Base-by-base conservation (phyloP, 345 rosid species). In the Aethionema arabicum region DNA sequence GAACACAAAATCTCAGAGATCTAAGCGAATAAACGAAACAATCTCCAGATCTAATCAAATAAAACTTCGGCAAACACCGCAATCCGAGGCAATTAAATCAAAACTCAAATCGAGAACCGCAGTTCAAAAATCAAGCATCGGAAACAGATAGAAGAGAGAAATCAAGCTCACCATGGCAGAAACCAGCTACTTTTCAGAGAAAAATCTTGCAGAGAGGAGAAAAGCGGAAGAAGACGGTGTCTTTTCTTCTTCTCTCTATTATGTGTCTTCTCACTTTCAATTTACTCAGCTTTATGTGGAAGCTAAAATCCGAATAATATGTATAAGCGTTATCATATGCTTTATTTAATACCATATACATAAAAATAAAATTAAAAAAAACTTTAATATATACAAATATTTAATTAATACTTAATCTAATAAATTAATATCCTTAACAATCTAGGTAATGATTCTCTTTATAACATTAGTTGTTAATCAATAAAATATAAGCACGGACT, bases 111-210 rank as follows among this genome's bases (percentile, higher is more conserved):
- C 57, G 63, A 54, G 38, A 62, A 40, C 39, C 63, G 21, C 39
- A 31, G 12, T 46, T 21, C 33, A 16, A 12, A 1, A 21, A 61
- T 69, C 63, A 63, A 56, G 6, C 30, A 47, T 4, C 1, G 13
- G 9, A 33, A 40, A 16, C 14, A 56, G 36, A 35, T 11, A 33
- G 0, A 16, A 38, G 10, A 37, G 40, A 49, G 0, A 55, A 55
- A 55, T 46, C n/a, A 54, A 72, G 72, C 68, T 72, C 60, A 72
- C 72, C 76, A 67, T 72, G 59, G 72, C 37, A 35, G 65, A 55
- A 54, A 33, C 72, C 37, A 31, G 50, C 29, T 54, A 38, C 30
- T 32, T 35, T 21, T 2, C 29, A 21, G 64, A 41, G 48, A 63
- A 51, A 51, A 48, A 9, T 11, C 31, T 44, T 2, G 43, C 49